Percentiles rank a stretch among this genome's conserved stretches.
Evolutionary conservation across 2,329 filamentous ascomycete species (phyloP).

Genomic region (Colletotrichum sp.): DNA sequence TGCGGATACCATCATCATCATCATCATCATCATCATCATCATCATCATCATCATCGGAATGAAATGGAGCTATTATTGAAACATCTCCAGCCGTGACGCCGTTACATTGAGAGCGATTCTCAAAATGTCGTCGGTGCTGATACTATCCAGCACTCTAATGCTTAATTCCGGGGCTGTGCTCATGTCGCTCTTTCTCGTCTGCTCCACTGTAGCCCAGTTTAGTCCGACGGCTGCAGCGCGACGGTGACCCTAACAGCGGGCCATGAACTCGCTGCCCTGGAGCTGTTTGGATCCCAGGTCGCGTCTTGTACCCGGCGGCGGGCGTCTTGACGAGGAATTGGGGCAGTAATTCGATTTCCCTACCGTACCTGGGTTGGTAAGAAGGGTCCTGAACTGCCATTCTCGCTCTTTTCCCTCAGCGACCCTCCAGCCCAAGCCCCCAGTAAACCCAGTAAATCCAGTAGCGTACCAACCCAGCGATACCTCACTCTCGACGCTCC

Average conservation of each 20-base stretch:
- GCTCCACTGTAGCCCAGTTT: constrained; percentile 5
- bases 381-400: background rate
- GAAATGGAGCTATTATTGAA: background rate
- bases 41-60: background rate
- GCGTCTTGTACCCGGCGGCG: background rate
- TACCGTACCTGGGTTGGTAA: background rate
- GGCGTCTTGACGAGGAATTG: background rate
- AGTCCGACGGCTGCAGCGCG: background rate
- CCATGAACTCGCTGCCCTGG: background rate
- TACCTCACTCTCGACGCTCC: background rate
- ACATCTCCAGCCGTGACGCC: background rate
- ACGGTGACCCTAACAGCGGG: constrained; percentile 11
- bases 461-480: background rate
- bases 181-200: background rate
- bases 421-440: background rate
- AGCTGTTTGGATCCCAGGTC: background rate
- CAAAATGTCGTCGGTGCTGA: background rate
- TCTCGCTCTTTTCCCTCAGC: background rate
- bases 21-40: background rate
- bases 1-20: background rate
- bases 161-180: constrained; percentile 10
- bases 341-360: background rate
- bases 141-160: background rate
- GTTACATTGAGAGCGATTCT: background rate
- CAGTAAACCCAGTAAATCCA: background rate